Conservation (phyloP, 768 basidiomycete genomes). For the Kondoa malvinella region DNA sequence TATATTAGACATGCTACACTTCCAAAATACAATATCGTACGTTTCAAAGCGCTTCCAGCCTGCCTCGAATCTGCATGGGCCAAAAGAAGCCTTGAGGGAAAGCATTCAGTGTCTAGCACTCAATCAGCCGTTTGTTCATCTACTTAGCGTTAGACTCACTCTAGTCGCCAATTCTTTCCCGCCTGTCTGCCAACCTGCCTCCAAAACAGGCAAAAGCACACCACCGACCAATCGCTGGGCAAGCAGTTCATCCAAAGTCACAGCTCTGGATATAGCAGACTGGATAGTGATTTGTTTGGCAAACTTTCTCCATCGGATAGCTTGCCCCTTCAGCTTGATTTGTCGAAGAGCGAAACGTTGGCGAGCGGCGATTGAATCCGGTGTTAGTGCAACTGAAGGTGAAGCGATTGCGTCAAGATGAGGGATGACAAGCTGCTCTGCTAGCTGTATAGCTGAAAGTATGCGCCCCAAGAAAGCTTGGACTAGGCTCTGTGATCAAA, state of each 20-base stretch:
- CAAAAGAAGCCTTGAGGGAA: background rate
- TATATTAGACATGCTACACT: too few species aligned
- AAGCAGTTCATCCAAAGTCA: conserved; percentile 23
- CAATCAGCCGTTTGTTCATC: background rate
- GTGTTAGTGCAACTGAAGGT: conserved; percentile 32
- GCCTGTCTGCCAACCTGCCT: conserved; percentile 33
- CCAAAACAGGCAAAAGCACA: conserved; percentile 31
- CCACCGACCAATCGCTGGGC: conserved; percentile 30
- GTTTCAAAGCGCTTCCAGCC: background rate
- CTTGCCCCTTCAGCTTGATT: conserved; percentile 32
- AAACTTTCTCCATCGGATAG: conserved; percentile 30
- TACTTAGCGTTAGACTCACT: conserved; percentile 22
- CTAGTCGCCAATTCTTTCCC: conserved; percentile 30
- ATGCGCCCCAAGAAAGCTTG: conserved; percentile 19
- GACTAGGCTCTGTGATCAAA: conserved; percentile 8
- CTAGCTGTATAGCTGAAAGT: conserved; percentile 4
- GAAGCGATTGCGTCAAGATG: conserved; percentile 12
- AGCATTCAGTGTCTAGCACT: background rate
- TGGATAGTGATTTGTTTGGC: conserved; percentile 20
- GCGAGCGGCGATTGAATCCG: conserved; percentile 30
- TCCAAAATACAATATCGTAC: too few species aligned
- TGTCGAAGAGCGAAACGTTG: conserved; percentile 29
- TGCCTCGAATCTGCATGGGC: background rate
- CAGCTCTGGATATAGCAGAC: conserved; percentile 19
- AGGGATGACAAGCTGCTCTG: conserved; percentile 20